Conservation (phyloP, 176 grass and related monocot genomes). For the Paspalum vaginatum region DNA sequence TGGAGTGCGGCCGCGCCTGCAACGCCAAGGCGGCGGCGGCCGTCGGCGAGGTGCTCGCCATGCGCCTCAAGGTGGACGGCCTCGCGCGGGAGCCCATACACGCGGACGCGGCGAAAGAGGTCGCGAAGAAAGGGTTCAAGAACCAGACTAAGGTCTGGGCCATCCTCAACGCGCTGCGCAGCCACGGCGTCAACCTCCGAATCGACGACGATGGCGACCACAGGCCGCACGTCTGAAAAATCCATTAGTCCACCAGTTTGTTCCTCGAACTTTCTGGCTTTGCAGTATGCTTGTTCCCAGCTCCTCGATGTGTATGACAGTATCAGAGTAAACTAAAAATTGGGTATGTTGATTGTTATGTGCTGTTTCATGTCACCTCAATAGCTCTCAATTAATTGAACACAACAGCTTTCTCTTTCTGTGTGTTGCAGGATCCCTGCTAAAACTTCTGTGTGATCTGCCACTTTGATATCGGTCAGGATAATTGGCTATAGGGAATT, state of each 20-base stretch:
- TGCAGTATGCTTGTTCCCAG: not conserved
- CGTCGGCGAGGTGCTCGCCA: constrained; percentile 81
- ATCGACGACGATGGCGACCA: constrained; percentile 53
- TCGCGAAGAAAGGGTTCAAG: constrained; percentile 92
- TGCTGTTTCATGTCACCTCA: not conserved
- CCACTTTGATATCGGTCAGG: not conserved
- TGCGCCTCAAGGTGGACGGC: constrained; percentile 84
- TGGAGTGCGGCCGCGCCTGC: constrained; percentile 77
- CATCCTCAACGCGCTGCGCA: constrained; percentile 67
- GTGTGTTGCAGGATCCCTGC: not conserved
- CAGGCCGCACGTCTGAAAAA: constrained; percentile 43
- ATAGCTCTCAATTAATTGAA: not conserved
- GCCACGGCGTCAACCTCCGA: constrained; percentile 63
- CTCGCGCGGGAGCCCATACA: constrained; percentile 74
- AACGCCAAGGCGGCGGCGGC: constrained; percentile 86
- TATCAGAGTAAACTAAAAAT: not conserved
- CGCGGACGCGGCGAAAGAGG: constrained; percentile 67
- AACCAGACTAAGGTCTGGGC: constrained; percentile 84
- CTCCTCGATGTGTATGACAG: not conserved
- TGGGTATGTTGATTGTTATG: not conserved
- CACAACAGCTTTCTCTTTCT: not conserved
- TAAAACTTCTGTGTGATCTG: constrained; percentile 12
- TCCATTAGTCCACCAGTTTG: not conserved
- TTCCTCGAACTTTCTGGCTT: not conserved
- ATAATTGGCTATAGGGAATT: not conserved